Base-by-base conservation (phyloP, 805 yeast genomes). In the Metschnikowia sp. region DNA sequence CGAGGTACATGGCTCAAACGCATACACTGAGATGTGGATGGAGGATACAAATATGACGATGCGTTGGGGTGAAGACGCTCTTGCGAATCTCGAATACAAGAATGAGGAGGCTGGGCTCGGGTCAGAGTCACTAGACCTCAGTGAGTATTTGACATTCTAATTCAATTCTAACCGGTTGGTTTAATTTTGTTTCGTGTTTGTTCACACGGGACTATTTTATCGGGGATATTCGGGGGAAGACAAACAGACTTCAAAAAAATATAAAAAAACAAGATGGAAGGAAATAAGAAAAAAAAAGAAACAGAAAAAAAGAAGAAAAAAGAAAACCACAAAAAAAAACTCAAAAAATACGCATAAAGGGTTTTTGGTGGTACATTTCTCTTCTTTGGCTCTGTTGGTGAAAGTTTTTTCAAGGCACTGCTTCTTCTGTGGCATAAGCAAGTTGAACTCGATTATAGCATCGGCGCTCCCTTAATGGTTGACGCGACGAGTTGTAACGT, bases 61-160 rank as follows among this genome's bases (percentile, higher is more conserved):
- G 46, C 34, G 29, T 31, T 29, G 42, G 47, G 50, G 42, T 15
- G 50, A 41, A 26, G 49, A 42, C 35, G 45, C 41, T 10, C 40
- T 43, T 39, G 39, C 40, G 35, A 42, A 41, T 43, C 40, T 49
- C 42, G 46, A 43, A 31, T 44, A 39, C 39, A 39, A 51, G 12
- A 13, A 39, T 11, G 18, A 34, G 8, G 43, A 32, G 9, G 30
- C 44, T 19, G 49, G 36, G 19, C 39, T 50, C 22, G 51, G 45
- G 29, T 50, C 52, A 42, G 62, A 57, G 36, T 51, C 52, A 34
- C 51, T 64, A 41, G 60, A 65, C 43, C 57, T 66, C 33, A 68
- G 64, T 33, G 69, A 66, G 48, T 66, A 61, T 48, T 65, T 66
- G 55, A 60, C 66, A 39, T 56, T 63, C 47, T 63, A 56, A 51